Base-by-base conservation (phyloP, 2,329 filamentous ascomycete genomes). In the Dothiorella sarmentorum region DNA sequence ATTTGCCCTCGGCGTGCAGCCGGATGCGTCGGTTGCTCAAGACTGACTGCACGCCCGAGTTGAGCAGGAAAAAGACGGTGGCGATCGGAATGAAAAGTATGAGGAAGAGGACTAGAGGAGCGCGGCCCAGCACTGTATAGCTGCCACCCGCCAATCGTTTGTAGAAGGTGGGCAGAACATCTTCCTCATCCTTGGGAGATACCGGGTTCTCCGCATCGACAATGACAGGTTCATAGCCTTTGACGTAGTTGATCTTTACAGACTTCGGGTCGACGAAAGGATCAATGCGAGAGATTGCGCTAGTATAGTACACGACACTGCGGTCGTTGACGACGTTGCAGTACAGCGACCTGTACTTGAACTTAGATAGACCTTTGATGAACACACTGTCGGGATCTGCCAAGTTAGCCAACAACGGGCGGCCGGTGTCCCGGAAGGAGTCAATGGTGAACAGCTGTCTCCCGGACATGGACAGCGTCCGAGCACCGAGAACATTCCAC, bases 381-480 rank as follows among this genome's bases (percentile, higher is more conserved):
- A 97, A 97, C 64, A 96, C 89, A 62, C 89, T 92, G 51, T 87
- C 82, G 0, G 88, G 86, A 63, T 96, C 92, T 5, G 92, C 89
- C 27, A 97, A 80, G 9, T 97, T 80, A 49, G 88, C 82, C 18
- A 97, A 81, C 9, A 97, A 78, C 0, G 92, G 90, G 38, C 86
- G 83, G n/a, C 84, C 86, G 0, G 90, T 96, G 62, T 90, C 85
- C 60, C 91, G 85, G 73, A 97, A 97, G 4, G 82, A 78, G 75
- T 97, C 93, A 61, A 94, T 88, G 58, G 85, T 85, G 71, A 97
- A 97, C 9, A 97, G 79, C 71, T 97, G 93, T 51, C 87, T 82
- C 4, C 93, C 93, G 0, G 91, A 96, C 68, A 84, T 86, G 59
- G 90, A 95, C 4, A 97, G 75, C 0, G 88, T 91, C 58, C 88